Base-by-base conservation (phyloP, 108 stramenopile species). In the Aureococcus anophagefferens region DNA sequence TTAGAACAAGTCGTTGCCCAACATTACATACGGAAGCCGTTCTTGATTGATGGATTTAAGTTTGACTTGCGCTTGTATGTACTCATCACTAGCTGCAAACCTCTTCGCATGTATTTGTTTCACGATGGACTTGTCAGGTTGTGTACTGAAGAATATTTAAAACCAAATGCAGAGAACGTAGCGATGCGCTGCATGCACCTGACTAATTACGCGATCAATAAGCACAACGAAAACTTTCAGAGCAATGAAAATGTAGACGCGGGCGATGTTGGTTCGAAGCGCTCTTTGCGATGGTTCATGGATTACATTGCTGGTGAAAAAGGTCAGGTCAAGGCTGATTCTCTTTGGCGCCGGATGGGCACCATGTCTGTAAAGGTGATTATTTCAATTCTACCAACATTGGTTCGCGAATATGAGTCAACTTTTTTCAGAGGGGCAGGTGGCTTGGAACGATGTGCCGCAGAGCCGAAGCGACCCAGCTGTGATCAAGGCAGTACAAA, bases 31-130 rank as follows among this genome's bases (percentile, higher is more conserved):
- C 64, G 71, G 3, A 83, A 84, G 66, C 93, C 91, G 0, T 78
- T 89, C 46, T 72, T 91, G 35, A 87, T 94, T 21, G 91, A 88
- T 33, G 88, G 84, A 40, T 88, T 83, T 75, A 92, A 94, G 79
- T 94, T 94, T 65, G 93, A 92, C 68, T 76, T 94, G 29, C 74
- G 91, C 30, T 81, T 94, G 29, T 92, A 94, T 66, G 86, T 90
- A 7, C 78, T 92, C 4, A 80, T 91, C 46, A 92, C 89, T 17
- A 85, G 80, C 30, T 86, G 84, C 66, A 64, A 72, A 33, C 91
- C 93, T 25, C 67, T 93, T 66, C 86, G 89, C 35, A 72, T 88
- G 51, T 89, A 88, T 73, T 74, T 87, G 5, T 91, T 89, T 65
- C 76, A 82, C 28, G 89, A 87, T 67, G 86, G 88, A 0, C 81